Percentiles rank a stretch among this genome's conserved stretches.
phyloP scores from a whole-genome alignment of 177 flowering plant genomes.

The Vitis hybrid region DNA sequence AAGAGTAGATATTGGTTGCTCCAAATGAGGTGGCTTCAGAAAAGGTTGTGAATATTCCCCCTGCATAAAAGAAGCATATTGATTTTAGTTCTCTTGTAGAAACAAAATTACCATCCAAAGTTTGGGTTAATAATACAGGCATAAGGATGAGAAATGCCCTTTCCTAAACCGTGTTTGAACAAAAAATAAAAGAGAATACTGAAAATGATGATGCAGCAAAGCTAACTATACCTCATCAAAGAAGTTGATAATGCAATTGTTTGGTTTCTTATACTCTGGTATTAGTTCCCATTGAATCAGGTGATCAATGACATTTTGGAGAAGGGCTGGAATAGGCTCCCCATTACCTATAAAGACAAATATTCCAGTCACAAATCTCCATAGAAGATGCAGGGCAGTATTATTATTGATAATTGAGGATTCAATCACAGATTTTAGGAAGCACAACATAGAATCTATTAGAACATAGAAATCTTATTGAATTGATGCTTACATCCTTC shows the following conservation, averaged over 20 bases:
- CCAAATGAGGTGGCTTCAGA: conserved; percentile 92
- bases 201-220: not conserved
- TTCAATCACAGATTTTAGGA: not conserved
- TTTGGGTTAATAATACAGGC: not conserved
- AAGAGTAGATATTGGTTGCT: conserved; percentile 83
- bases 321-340: conserved; percentile 80
- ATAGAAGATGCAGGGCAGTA: not conserved
- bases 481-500: conserved; percentile 50
- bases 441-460: not conserved
- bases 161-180: not conserved
- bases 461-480: conserved; percentile 25
- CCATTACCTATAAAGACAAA: conserved; percentile 48
- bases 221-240: conserved; percentile 74
- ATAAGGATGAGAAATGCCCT: not conserved
- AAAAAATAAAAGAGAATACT: not conserved
- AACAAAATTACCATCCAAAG: not conserved
- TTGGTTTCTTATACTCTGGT: conserved; percentile 77
- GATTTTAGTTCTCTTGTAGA: not conserved
- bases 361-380: not conserved
- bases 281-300: conserved; percentile 77
- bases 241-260: conserved; percentile 87
- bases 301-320: conserved; percentile 74
- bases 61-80: conserved; percentile 34
- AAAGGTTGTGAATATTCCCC: conserved; percentile 92
- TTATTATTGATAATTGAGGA: not conserved